These are phyloP conservation scores for Tilletia walkeri DNA, from an alignment of 1,284 basidiomycete species.

Conservation along the genomic window DNA sequence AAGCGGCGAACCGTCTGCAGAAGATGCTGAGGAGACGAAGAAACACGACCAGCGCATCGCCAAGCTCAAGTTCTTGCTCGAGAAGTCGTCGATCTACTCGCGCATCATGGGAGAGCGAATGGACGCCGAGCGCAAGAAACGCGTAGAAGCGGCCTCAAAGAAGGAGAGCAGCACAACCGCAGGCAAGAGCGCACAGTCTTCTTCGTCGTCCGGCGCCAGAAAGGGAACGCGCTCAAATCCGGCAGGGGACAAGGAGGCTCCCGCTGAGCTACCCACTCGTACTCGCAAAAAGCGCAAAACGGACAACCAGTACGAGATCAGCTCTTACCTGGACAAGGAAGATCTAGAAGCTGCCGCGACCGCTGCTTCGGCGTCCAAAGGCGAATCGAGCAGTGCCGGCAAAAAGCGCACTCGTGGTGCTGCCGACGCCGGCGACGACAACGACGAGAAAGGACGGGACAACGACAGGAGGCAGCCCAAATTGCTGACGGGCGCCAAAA, in stretches of 20 bases:
- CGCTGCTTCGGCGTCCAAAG: not conserved
- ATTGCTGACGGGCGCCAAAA: constrained; percentile 75
- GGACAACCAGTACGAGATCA: constrained; percentile 31
- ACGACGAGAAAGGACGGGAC: constrained; percentile 50
- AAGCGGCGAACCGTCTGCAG: not conserved
- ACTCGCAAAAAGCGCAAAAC: constrained; percentile 23
- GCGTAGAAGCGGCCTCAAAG: constrained; percentile 14
- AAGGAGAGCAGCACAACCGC: constrained; percentile 25
- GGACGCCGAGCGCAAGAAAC: constrained; percentile 22
- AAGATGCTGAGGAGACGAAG: constrained; percentile 1
- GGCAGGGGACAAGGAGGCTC: not conserved
- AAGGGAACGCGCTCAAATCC: not conserved
- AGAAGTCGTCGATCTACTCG: constrained; percentile 48
- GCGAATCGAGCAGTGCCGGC: constrained; percentile 15
- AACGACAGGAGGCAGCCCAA: constrained; percentile 65
- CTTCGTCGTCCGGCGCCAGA: not conserved
- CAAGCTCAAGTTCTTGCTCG: constrained; percentile 48
- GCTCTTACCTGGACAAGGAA: constrained; percentile 36
- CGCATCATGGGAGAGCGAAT: constrained; percentile 54
- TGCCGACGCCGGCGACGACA: constrained; percentile 26
- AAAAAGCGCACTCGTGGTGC: constrained; percentile 22
- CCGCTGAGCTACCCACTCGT: not conserved
- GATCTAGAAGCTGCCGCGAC: constrained; percentile 32
- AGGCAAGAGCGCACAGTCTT: constrained; percentile 19
- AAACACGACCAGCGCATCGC: constrained; percentile 38